Percentiles rank a stretch among this genome's conserved stretches.
Evolutionary conservation across 345 rosid genomes (phyloP).

Genomic region (Syzygium oleosum): DNA sequence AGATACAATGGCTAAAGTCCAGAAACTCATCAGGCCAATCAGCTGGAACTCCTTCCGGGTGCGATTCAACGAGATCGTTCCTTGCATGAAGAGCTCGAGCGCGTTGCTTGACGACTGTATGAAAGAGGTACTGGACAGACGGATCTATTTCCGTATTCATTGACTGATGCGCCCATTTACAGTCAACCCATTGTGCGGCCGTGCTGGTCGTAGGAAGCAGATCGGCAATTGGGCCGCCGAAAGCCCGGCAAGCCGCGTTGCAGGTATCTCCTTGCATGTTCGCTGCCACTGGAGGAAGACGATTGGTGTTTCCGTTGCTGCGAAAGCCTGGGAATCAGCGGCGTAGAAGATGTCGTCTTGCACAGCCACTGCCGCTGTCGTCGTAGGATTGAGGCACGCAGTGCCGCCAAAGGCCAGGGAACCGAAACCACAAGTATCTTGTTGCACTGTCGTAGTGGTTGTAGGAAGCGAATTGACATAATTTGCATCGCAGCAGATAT

Average conservation of each 20-base stretch:
- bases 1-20: not conserved
- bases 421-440: not conserved
- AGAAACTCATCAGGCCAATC: not conserved
- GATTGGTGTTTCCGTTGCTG: not conserved
- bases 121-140: not conserved
- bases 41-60: not conserved
- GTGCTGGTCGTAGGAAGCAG: not conserved
- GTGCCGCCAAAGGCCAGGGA: not conserved
- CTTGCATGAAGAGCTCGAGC: not conserved
- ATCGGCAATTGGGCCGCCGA: not conserved
- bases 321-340: not conserved
- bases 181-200: not conserved
- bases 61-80: not conserved
- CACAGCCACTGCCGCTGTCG: not conserved
- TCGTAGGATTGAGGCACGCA: not conserved
- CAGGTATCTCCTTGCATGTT: not conserved
- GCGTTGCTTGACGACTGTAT: not conserved
- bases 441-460: not conserved
- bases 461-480: not conserved
- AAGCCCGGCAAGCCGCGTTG: not conserved
- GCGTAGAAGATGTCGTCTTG: not conserved
- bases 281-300: not conserved
- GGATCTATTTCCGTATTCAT: not conserved
- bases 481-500: too few species aligned
- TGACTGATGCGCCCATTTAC: not conserved